Evolutionary conservation across 768 basidiomycete species (phyloP).

Genomic region (Postia placenta): DNA sequence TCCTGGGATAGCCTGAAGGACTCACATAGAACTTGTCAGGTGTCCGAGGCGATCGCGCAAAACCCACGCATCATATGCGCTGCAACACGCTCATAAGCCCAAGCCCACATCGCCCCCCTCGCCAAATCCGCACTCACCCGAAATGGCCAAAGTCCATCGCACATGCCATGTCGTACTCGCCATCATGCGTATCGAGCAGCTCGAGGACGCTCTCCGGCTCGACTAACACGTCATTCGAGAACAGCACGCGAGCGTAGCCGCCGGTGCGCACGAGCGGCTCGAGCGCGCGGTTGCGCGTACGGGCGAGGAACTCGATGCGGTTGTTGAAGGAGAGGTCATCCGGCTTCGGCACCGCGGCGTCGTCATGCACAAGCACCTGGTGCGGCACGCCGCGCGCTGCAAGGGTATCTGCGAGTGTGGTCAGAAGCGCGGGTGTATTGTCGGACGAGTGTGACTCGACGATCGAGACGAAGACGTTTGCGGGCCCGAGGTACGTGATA

Average conservation of each 20-base stretch:
- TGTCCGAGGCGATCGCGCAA: slow-evolving; percentile 29
- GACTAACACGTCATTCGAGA: slow-evolving; percentile 37
- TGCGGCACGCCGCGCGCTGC: slow-evolving; percentile 19
- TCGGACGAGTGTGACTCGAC: slow-evolving; percentile 34
- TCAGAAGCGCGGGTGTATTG: slow-evolving; percentile 25
- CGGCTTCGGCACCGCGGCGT: slow-evolving; percentile 18
- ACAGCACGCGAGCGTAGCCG: slow-evolving; percentile 33
- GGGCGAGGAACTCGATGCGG: slow-evolving; percentile 33
- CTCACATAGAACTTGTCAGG: slow-evolving; percentile 12
- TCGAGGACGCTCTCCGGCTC: slow-evolving; percentile 35
- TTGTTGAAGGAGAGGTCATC: slow-evolving; percentile 21
- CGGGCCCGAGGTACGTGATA: slow-evolving; percentile 33
- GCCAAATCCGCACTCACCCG: slow-evolving; percentile 14
- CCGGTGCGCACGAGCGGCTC: slow-evolving; percentile 33
- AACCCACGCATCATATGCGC: slow-evolving; percentile 34
- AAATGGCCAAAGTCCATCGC: slow-evolving; percentile 32
- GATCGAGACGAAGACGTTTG: slow-evolving; percentile 37
- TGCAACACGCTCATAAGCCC: too few relatives aligned
- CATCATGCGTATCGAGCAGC: slow-evolving; percentile 30
- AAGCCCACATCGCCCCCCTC: too few relatives aligned
- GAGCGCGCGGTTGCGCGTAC: slow-evolving; percentile 35
- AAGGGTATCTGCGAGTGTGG: slow-evolving; percentile 21
- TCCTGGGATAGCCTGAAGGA: too few relatives aligned
- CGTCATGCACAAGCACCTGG: slow-evolving; percentile 26
- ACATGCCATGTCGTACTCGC: slow-evolving; percentile 38